phyloP scores from a whole-genome alignment of 108 stramenopile species.

The Epipyxis sp. region DNA sequence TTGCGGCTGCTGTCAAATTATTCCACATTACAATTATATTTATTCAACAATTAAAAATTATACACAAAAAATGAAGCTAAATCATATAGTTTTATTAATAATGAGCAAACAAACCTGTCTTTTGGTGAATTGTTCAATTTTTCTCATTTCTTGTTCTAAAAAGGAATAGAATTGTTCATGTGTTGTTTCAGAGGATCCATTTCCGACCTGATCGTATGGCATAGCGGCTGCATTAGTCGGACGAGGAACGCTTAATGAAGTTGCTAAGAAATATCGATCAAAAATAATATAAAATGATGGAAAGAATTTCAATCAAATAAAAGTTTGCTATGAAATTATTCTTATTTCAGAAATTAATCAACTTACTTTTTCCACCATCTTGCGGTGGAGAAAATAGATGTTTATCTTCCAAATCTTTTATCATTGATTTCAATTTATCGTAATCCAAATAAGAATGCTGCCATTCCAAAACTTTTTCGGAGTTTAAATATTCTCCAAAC shows the following conservation, averaged over 20 bases:
- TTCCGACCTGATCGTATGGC: slow-evolving; percentile 44
- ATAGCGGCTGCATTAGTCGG: slow-evolving; percentile 36
- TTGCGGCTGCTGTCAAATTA: slow-evolving; percentile 60
- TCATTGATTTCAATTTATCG: slow-evolving; percentile 40
- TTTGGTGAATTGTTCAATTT: slow-evolving; percentile 79
- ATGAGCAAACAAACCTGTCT: slow-evolving; percentile 66
- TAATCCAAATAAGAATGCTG: slow-evolving; percentile 41
- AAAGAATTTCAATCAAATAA: not conserved
- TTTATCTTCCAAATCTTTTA: slow-evolving; percentile 10
- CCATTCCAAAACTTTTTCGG: slow-evolving; percentile 39
- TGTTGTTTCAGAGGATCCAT: slow-evolving; percentile 60
- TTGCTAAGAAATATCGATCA: not conserved
- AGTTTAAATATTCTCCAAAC: slow-evolving; percentile 42
- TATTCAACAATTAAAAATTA: no score
- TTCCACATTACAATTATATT: no score
- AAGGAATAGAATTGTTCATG: slow-evolving; percentile 77
- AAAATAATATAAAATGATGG: not conserved
- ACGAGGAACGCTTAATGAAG: slow-evolving; percentile 27
- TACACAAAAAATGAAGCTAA: no score
- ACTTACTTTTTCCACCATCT: not conserved
- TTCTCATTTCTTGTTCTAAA: slow-evolving; percentile 75
- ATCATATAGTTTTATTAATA: no score
- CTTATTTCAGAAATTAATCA: no score
- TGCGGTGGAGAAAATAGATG: not conserved
- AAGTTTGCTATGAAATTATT: no score